Evolutionary conservation across 352 stramenopile species (phyloP).

Genomic region (Hyaloperonospora arabidopsidis): DNA sequence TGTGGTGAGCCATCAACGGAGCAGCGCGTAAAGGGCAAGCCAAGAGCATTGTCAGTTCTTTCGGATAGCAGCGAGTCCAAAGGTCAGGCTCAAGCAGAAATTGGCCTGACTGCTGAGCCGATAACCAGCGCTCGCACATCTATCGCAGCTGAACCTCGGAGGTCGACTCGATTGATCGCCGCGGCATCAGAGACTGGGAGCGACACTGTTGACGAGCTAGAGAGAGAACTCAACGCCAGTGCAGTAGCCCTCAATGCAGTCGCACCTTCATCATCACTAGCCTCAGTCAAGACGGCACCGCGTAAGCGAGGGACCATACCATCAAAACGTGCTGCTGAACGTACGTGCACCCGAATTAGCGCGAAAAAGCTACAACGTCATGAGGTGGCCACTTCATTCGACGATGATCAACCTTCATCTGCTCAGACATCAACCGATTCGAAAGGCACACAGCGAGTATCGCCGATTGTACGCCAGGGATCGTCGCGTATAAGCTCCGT

Average conservation of each 20-base stretch:
- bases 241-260: constrained; percentile 5
- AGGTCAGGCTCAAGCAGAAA: constrained; percentile 28
- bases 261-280: neutral
- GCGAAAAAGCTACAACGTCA: constrained; percentile 10
- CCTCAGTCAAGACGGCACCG: constrained; percentile 1
- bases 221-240: constrained; percentile 22
- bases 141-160: constrained; percentile 1
- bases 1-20: too few relatives aligned
- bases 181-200: constrained; percentile 23
- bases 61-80: constrained; percentile 30
- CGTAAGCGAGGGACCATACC: constrained; percentile 1
- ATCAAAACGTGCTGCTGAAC: constrained; percentile 8
- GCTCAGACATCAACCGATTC: constrained; percentile 2
- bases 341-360: constrained; percentile 9
- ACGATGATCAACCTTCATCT: neutral
- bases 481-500: constrained; percentile 13
- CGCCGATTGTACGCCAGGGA: constrained; percentile 4
- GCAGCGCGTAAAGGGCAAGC: constrained; percentile 6
- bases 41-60: constrained; percentile 13
- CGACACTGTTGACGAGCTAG: constrained; percentile 29
- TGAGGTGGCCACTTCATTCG: constrained; percentile 1
- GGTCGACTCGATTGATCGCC: constrained; percentile 16
- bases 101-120: constrained; percentile 8
- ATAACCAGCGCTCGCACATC: neutral
- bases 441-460: constrained; percentile 5